Evolutionary conservation across 257 asterid species (phyloP), one percentile per base, ranked within the genome.

Genomic region (Galeopsis tetrahit): DNA sequence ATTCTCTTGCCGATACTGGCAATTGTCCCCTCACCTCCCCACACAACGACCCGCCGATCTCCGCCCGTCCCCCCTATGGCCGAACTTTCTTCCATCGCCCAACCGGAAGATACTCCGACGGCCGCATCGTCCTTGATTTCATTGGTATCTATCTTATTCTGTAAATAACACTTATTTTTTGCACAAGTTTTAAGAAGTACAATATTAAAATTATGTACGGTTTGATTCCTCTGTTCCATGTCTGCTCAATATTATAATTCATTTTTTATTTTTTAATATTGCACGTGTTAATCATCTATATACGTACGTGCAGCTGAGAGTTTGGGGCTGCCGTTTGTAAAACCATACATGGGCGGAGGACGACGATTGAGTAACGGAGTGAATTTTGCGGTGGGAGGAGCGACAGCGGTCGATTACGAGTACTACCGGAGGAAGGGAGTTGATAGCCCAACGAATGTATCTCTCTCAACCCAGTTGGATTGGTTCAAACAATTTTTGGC

Each of bases 331-430:
- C 82, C 83, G 6, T 4, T 69, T 2, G 77, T 78, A 43, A 36
- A 39, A 10, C 85, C 90, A 1, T 83, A 63, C 10, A 13, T 8
- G 70, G 69, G 21, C 73, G 42, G 32, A 28, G 58, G 67, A 4
- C 51, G 59, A 31, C 28, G 3, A 7, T 62, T 62, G 1, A 33
- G 43, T n/a, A 4, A 35, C 4, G 70, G 84, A 1, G 79, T 77
- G 10, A 86, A 84, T 58, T 84, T 76, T 2, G 92, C 89, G 48
- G 89, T 86, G n/a, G 84, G 6, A 0, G 87, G 87, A n/a, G 78
- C 86, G 2, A 77, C 77, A 0, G 91, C 83, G 0, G 63, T 84
- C 33, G 78, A 70, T 3, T 65, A 75, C 13, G 11, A 68, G 4
- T 78, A 42, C 31, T 81, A 59, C 48, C 43, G 6, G 6, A 53